Evolutionary conservation across 495 filamentous ascomycete genomes (phyloP), one percentile per base, ranked within the genome.

Genomic region (Neurospora terricola): DNA sequence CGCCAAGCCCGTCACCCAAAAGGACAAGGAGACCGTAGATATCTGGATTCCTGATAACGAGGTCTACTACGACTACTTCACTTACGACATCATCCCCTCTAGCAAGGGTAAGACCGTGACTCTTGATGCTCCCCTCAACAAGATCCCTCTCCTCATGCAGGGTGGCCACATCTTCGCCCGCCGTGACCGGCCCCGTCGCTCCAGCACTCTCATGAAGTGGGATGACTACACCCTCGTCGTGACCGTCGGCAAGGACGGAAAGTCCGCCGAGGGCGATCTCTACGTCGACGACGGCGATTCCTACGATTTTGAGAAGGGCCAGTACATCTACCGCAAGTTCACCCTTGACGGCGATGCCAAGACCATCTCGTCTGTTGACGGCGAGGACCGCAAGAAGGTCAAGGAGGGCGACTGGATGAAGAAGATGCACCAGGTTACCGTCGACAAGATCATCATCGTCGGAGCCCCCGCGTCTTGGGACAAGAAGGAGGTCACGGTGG

Each of bases 271-370:
- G 70, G 96, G 96, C 37, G 88, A 89, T 5, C 82, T 99, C 37
- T 99, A 98, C 77, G 83, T 96, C 69, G 96, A 98, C 77, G 96
- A 99, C 76, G 96, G 96, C 36, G 94, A 97, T 83, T 92, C 91
- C 0, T 98, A 93, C 73, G 92, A 97, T 48, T 96, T 92, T 79
- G 82, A 97, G 80, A 83, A 88, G 69, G 96, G 95, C 14, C 92
- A 90, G 38, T 97, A 91, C 80, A 92, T 98, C 73, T 91, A 97
- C 82, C 91, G 94, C 45, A 86, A 82, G 42, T 98, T 98, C 86
- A 86, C 86, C 80, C 70, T 84, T 54, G 72, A 83, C 72, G 73
- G 86, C 80, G 66, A 73, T 2, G 74, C 72, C 30, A 84, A 86
- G 5, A 85, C 83, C 3, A 85, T 97, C 16, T 73, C 77, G 21